Evolutionary conservation across 108 stramenopile species (phyloP).

Genomic region (Ochromonas danica): DNA sequence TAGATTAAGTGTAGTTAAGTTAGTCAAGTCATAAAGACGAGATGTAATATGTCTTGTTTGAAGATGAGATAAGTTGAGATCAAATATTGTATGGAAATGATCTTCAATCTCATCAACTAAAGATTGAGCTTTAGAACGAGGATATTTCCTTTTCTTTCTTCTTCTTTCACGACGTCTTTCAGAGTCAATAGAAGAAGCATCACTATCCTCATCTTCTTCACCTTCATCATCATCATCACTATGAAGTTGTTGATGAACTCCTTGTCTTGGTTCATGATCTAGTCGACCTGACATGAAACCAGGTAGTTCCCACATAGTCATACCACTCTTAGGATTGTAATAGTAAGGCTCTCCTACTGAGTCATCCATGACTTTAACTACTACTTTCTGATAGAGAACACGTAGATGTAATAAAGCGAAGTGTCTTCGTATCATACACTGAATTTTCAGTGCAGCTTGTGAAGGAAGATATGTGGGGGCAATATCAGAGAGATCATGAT

Average conservation of each 20-base stretch:
- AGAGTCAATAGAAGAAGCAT: background rate
- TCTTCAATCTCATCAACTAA: background rate
- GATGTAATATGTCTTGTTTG: background rate
- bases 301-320: background rate
- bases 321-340: background rate
- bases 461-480: background rate
- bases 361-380: background rate
- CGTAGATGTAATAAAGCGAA: background rate
- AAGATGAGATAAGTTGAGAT: background rate
- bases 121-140: background rate
- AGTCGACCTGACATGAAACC: background rate
- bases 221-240: background rate
- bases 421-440: no score
- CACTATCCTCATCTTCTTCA: background rate
- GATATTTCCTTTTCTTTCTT: constrained; percentile 9
- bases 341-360: background rate
- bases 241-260: no score
- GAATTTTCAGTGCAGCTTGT: background rate
- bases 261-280: background rate
- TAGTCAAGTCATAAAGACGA: background rate
- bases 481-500: background rate
- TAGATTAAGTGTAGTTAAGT: background rate
- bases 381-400: background rate
- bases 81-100: background rate
- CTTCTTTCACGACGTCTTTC: background rate